phyloP scores from a whole-genome alignment of 495 filamentous ascomycete genomes.

The Niebla homalea region DNA sequence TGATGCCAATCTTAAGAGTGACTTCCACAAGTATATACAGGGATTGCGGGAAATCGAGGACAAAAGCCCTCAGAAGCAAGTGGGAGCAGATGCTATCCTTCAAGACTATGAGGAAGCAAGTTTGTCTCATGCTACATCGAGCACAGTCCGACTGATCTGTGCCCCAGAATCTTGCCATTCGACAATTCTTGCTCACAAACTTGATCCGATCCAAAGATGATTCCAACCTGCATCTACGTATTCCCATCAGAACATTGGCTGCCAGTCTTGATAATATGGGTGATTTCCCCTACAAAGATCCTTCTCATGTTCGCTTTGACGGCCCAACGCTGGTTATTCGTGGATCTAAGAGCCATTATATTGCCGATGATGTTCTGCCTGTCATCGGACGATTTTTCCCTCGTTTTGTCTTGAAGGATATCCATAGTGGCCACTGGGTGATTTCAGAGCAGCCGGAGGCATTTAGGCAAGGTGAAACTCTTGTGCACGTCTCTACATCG shows the following conservation, averaged over 20 bases:
- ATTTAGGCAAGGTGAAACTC: constrained; percentile 56
- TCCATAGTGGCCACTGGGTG: constrained; percentile 88
- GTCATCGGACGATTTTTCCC: constrained; percentile 85
- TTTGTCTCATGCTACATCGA: not conserved
- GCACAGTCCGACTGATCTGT: not conserved
- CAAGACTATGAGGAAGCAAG: constrained; percentile 56
- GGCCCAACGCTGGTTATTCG: constrained; percentile 74
- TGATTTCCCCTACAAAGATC: constrained; percentile 72
- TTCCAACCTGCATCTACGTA: constrained; percentile 37
- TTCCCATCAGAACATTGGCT: constrained; percentile 47
- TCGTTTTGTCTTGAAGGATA: constrained; percentile 60
- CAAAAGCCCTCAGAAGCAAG: constrained; percentile 47
- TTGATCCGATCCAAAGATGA: constrained; percentile 41
- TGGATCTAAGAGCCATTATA: constrained; percentile 72
- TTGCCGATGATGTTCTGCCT: constrained; percentile 78
- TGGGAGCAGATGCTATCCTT: constrained; percentile 71
- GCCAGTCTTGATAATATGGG: constrained; percentile 52
- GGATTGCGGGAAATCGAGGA: constrained; percentile 77
- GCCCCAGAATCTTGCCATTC: constrained; percentile 51
- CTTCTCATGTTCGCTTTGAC: constrained; percentile 46
- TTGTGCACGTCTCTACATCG: not conserved
- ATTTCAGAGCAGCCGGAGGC: constrained; percentile 84
- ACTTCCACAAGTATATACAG: constrained; percentile 69
- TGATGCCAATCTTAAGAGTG: constrained; percentile 54
- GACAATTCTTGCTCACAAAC: constrained; percentile 92